Conservation (phyloP, 2,329 filamentous ascomycete species). For the Fusarium coicis region DNA sequence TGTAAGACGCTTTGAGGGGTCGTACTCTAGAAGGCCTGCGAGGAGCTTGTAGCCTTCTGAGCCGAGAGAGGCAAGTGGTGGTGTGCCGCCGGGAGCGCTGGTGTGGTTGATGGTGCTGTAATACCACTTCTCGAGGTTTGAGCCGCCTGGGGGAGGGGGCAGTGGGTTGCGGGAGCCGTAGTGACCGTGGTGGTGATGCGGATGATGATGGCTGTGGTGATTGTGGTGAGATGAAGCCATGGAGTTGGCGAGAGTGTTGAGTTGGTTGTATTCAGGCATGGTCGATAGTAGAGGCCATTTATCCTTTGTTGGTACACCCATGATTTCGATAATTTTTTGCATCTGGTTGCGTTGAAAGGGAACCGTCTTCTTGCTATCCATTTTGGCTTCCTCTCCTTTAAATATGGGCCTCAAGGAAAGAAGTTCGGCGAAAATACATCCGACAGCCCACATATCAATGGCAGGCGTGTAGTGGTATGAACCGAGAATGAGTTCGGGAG, state of each 20-base stretch:
- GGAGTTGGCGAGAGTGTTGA: constrained; percentile 66
- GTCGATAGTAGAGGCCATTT: constrained; percentile 85
- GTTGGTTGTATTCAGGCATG: constrained; percentile 87
- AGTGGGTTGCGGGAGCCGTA: constrained; percentile 53
- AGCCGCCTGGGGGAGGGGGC: constrained; percentile 45
- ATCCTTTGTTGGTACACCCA: constrained; percentile 89
- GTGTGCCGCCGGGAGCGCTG: constrained; percentile 48
- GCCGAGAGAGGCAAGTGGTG: constrained; percentile 69
- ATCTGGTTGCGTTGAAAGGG: constrained; percentile 98
- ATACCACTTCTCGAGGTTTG: constrained; percentile 82
- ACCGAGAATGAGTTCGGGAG: constrained; percentile 91
- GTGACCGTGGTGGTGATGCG: constrained; percentile 59
- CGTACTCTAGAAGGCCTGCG: constrained; percentile 87
- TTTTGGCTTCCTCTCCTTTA: constrained; percentile 98
- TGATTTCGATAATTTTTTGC: constrained; percentile 97
- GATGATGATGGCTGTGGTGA: constrained; percentile 53
- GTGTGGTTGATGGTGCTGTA: constrained; percentile 73
- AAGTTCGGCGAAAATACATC: constrained; percentile 97
- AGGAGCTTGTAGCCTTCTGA: constrained; percentile 85
- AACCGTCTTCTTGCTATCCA: constrained; percentile 97
- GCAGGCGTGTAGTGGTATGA: constrained; percentile 97
- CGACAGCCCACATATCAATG: constrained; percentile 97
- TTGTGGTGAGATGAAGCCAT: constrained; percentile 57
- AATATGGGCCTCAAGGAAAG: constrained; percentile 93
- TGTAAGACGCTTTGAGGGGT: constrained; percentile 87